These are phyloP conservation scores for Arachis stenosperma DNA, from an alignment of 306 rosid species.

Conservation along the genomic window DNA sequence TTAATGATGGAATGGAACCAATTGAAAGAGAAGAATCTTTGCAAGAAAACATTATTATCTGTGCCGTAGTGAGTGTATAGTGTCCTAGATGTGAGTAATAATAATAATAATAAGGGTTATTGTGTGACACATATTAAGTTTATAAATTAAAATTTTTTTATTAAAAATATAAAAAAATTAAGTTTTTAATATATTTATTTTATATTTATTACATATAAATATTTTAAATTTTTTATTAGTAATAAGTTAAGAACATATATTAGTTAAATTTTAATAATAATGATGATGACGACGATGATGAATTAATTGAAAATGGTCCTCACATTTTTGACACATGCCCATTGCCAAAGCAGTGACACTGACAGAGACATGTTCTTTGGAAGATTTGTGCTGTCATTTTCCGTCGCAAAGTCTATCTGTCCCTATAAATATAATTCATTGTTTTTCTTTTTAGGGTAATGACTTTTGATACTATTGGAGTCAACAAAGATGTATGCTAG, in stretches of 20 bases:
- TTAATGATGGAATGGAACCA: neutral
- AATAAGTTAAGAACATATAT: no score
- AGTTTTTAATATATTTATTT: no score
- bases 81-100: no score
- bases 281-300: neutral
- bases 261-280: neutral
- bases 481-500: constrained; percentile 42
- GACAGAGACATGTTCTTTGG: constrained; percentile 27
- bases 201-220: no score
- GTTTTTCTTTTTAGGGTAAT: constrained; percentile 21
- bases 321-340: constrained; percentile 25
- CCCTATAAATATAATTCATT: constrained; percentile 27
- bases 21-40: neutral
- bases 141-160: no score
- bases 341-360: constrained; percentile 17
- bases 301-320: constrained; percentile 5
- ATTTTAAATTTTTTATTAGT: no score
- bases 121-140: no score
- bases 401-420: constrained; percentile 6
- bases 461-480: constrained; percentile 36
- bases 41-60: constrained; percentile 2
- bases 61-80: neutral
- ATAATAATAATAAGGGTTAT: no score
- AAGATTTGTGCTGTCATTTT: constrained; percentile 44
- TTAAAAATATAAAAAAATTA: no score